Evolutionary conservation across 345 rosid species (phyloP).

Genomic region (Microthlaspi erraticum): DNA sequence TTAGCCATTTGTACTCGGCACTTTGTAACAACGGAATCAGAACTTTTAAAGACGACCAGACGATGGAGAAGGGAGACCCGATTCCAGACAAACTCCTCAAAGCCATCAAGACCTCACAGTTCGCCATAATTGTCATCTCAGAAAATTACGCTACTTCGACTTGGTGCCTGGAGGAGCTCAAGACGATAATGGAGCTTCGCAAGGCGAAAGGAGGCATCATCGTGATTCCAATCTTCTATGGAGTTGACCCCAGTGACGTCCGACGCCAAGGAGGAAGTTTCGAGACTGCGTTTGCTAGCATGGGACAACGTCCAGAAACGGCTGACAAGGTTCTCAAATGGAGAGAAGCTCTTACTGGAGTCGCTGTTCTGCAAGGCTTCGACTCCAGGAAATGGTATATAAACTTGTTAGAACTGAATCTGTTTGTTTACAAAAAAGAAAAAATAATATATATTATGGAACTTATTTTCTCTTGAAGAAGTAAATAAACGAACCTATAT

Average conservation of each 20-base stretch:
- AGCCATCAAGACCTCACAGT: not conserved
- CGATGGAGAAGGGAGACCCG: not conserved
- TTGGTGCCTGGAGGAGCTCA: slow-evolving; percentile 7
- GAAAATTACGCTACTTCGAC: not conserved
- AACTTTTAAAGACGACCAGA: not conserved
- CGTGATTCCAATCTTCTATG: not conserved
- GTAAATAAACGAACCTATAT: not conserved
- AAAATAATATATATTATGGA: not conserved
- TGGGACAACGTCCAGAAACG: not conserved
- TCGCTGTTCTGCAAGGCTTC: not conserved
- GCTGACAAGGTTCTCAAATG: not conserved
- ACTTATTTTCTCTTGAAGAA: not conserved
- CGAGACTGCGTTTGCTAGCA: not conserved
- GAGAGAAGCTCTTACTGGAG: not conserved
- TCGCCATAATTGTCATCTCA: not conserved
- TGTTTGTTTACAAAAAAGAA: too few species aligned
- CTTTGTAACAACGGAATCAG: not conserved
- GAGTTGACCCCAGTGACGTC: not conserved
- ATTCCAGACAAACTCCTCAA: not conserved
- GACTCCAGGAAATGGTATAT: not conserved
- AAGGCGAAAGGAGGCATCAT: not conserved
- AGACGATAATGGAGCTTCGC: not conserved
- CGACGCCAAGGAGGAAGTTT: not conserved
- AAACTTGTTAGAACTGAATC: not conserved
- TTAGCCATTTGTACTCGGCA: not conserved